These are phyloP conservation scores for Phragmites australis DNA, from an alignment of 176 grass and related monocot genomes.

Conservation along the genomic window DNA sequence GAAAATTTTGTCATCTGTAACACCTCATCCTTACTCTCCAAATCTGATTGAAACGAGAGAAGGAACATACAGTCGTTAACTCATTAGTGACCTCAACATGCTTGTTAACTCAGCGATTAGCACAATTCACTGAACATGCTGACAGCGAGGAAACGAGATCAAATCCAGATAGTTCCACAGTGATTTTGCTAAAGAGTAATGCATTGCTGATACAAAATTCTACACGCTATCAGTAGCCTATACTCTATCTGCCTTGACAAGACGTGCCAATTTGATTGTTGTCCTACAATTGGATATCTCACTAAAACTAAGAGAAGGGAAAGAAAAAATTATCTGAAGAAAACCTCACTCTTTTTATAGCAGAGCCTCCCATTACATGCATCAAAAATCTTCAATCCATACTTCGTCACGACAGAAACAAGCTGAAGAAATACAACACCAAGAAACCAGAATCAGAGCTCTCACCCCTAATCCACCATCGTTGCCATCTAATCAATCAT, in stretches of 20 bases:
- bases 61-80: too few species aligned
- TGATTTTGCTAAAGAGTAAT: neutral
- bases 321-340: too few species aligned
- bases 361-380: conserved; percentile 60
- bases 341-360: conserved; percentile 64
- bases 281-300: too few species aligned
- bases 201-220: neutral
- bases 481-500: neutral
- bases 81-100: too few species aligned
- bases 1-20: too few species aligned
- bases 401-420: conserved; percentile 78
- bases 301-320: too few species aligned
- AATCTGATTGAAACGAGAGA: too few species aligned
- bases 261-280: neutral
- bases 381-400: conserved; percentile 93
- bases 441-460: neutral
- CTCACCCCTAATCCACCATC: neutral
- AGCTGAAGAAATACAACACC: conserved; percentile 43
- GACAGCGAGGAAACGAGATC: neutral
- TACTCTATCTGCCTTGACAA: neutral
- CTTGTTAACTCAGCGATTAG: too few species aligned
- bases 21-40: too few species aligned
- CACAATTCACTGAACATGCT: too few species aligned
- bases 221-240: neutral
- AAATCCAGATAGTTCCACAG: neutral